Evolutionary conservation across 2,329 filamentous ascomycete species (phyloP), one percentile per base, ranked within the genome.

Genomic region (Phialophora macrospora): DNA sequence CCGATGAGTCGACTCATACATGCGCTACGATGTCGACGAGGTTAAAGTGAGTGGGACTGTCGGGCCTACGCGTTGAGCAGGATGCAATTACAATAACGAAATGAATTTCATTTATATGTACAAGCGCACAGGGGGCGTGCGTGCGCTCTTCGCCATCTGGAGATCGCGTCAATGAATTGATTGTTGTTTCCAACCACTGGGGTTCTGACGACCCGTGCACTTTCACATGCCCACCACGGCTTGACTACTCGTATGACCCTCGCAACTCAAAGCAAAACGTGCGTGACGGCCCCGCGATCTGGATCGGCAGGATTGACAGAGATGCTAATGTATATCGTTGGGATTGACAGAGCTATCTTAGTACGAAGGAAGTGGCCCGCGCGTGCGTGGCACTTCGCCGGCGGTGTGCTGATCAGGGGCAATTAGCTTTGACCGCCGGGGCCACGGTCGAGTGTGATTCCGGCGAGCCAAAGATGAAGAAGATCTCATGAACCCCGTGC

Each of bases 41-140:
- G 72, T 73, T 73, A 71, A 73, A 73, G 72, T 65, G 70, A 70
- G 65, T 70, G 70, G 68, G 70, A 68, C 65, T 68, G 68, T 68
- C 63, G 34, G 64, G 60, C 48, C 62, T 62, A 57, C 67, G 72
- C 71, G 71, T 72, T 64, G 72, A 73, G 71, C 71, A 69, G 70
- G 68, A 68, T 66, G 59, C 52, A 61, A 64, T 61, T 52, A 52
- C 46, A 44, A 65, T 68, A 65, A 65, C 63, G 66, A 66, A 65
- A 44, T 66, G 61, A 61, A 56, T 64, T 66, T 65, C 48, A 41
- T 44, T 62, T n/a, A 44, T 17, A 44, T 44, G 38, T 44, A 44
- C 38, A n/a, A 44, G 38, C 38, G 38, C 38, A 44, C 38, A 8
- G 38, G 38, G 2, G 14, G 38, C 38, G 38, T 41, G 38, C 14